Base-by-base conservation (phyloP, 2,329 filamentous ascomycete genomes). In the Zelopaecilomyces penicillatus region DNA sequence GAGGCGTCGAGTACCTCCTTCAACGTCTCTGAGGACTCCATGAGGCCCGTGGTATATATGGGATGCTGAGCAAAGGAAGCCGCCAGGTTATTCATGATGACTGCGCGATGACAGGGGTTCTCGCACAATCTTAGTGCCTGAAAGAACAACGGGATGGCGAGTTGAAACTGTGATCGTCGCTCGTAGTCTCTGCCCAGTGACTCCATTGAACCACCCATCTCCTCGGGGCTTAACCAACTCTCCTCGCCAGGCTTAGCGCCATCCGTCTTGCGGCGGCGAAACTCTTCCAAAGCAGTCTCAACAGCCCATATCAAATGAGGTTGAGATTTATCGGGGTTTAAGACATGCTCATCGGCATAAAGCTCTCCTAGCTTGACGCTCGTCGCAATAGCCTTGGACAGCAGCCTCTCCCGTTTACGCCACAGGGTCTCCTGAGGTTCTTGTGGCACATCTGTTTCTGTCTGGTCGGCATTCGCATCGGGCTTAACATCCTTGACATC, bases 81-180 rank as follows among this genome's bases (percentile, higher is more conserved):
- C 6, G 86, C 78, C 47, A 91, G 74, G 61, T 91, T 91, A 68
- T 89, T 90, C 86, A 91, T 94, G 59, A 96, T 71, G 10, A 90
- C 74, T 29, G 87, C 84, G 41, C 84, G 81, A 61, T 95, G 89
- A 61, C 90, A 96, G 30, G 72, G 75, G 28, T 68, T 67, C 26
- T 65, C 79, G 74, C 60, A 83, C 38, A 93, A 66, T 12, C 82
- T 75, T 31, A 95, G 71, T 5, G 90, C 87, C 58, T 94, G 88
- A 55, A 96, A 79, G 61, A 90, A 95, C 30, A 96, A 73, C 4
- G 90, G 89, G 26, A 90, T 77, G 5, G 90, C 85, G 2, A 96
- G 80, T 53, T 91, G 86, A 57, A 88, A 83, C 54, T 86, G 80
- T 37, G 82, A 78, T 54, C 79, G 80, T 40, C 76, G 73, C 57